Percentiles rank a stretch among this genome's conserved stretches.
These are phyloP conservation scores for Colletotrichum paranaense DNA, from an alignment of 2,329 filamentous ascomycete species.

Conservation along the genomic window DNA sequence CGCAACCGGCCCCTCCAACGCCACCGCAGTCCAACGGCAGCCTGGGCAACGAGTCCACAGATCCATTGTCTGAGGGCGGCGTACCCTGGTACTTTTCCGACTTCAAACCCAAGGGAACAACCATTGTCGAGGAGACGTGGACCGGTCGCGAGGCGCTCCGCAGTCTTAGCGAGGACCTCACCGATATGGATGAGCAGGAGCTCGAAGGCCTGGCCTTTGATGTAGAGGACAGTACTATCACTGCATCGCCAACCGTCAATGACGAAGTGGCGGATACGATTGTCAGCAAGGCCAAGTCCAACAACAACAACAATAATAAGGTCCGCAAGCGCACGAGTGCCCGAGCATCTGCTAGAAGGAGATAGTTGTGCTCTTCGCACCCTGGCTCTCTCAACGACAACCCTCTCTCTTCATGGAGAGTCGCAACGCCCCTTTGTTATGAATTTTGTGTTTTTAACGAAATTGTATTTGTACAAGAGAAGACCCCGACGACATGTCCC, in stretches of 20 bases:
- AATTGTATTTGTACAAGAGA: slow-evolving; percentile 30
- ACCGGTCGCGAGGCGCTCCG: slow-evolving; percentile 75
- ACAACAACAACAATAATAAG: slow-evolving; percentile 39
- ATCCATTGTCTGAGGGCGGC: slow-evolving; percentile 77
- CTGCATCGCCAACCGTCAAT: slow-evolving; percentile 46
- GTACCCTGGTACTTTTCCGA: slow-evolving; percentile 88
- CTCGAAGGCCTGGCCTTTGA: slow-evolving; percentile 75
- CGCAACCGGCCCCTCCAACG: slow-evolving; percentile 66
- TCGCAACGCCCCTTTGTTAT: not conserved
- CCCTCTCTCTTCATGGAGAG: not conserved
- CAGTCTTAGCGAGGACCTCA: slow-evolving; percentile 85
- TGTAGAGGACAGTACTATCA: slow-evolving; percentile 60
- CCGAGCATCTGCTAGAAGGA: slow-evolving; percentile 46
- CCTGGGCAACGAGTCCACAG: slow-evolving; percentile 56
- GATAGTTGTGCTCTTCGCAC: slow-evolving; percentile 36
- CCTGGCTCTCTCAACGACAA: not conserved
- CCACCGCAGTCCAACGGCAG: slow-evolving; percentile 75
- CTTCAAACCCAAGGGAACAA: slow-evolving; percentile 84
- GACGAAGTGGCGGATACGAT: slow-evolving; percentile 36
- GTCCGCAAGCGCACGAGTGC: slow-evolving; percentile 47
- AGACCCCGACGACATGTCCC: not conserved
- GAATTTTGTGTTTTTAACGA: slow-evolving; percentile 14
- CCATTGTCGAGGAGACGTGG: slow-evolving; percentile 80
- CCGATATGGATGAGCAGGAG: slow-evolving; percentile 92
- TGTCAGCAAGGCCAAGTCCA: slow-evolving; percentile 43